phyloP scores from a whole-genome alignment of 768 basidiomycete genomes.

The Termitomyces sp. region DNA sequence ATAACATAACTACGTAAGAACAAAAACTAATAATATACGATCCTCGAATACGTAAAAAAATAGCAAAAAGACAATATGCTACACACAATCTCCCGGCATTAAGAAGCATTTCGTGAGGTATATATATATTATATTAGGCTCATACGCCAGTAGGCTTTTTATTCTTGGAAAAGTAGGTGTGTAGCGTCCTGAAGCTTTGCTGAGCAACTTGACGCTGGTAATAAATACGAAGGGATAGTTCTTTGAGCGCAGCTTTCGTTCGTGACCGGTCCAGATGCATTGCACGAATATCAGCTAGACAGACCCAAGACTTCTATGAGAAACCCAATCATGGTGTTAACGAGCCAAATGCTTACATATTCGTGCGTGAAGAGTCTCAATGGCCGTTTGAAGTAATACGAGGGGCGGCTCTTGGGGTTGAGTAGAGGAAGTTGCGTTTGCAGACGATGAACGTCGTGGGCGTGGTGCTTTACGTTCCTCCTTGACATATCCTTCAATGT shows the following conservation, averaged over 20 bases:
- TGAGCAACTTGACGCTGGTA: slow-evolving; percentile 47
- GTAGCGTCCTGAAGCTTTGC: slow-evolving; percentile 18
- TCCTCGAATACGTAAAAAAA: too few species aligned
- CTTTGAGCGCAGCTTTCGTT: slow-evolving; percentile 66
- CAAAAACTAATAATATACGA: too few species aligned
- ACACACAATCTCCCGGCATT: too few species aligned
- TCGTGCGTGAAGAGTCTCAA: slow-evolving; percentile 54
- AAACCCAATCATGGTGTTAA: not conserved
- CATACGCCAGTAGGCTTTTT: slow-evolving; percentile 3
- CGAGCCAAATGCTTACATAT: slow-evolving; percentile 47
- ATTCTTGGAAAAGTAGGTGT: slow-evolving; percentile 16
- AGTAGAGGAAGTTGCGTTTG: slow-evolving; percentile 19
- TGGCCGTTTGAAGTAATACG: slow-evolving; percentile 41
- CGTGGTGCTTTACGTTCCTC: slow-evolving; percentile 36
- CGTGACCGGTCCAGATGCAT: slow-evolving; percentile 75
- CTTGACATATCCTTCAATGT: slow-evolving; percentile 54
- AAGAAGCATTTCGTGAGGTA: too few species aligned
- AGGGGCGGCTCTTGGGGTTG: slow-evolving; percentile 39
- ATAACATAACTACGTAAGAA: too few species aligned
- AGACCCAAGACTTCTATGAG: not conserved
- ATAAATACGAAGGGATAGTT: slow-evolving; percentile 56
- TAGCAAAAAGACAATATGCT: too few species aligned
- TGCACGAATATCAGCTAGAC: slow-evolving; percentile 66
- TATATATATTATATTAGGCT: not conserved
- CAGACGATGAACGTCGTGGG: slow-evolving; percentile 10